Evolutionary conservation across 768 basidiomycete species (phyloP), one percentile per base, ranked within the genome.

Genomic region (Calocera viscosa): DNA sequence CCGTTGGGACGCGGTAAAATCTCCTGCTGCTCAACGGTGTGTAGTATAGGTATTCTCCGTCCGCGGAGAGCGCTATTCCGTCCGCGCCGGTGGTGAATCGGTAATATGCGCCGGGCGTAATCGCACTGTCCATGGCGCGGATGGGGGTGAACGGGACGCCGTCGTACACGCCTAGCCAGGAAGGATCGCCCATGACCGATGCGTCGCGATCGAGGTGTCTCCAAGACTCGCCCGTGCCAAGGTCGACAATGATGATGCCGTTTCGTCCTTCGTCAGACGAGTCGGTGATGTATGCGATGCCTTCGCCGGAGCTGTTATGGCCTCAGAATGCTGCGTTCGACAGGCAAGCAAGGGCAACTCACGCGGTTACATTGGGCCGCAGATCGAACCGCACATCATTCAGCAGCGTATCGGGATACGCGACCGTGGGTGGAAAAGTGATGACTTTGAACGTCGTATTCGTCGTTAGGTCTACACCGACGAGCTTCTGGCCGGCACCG

Each of bases 381-480:
- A 72, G 68, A 35, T 72, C 72, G 64, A 72, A 66, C 26, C 72
- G 38, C 7, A 72, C 69, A 39, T 72, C 72, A 47, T 72, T 72
- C 16, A 72, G 39, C 2, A 68, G 69, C 33, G 71, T 70, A 60
- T 72, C 72, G n/a, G 72, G 66, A 24, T 66, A 68, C 2, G 69
- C 72, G 1, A 71, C 69, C 8, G 32, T 65, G 7, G 63, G 41
- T 12, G 72, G 72, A 65, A 72, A 71, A 19, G 68, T 70, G 63
- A 70, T 69, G 3, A 64, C 70, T 22, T 66, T 49, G 38, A 69
- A 63, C 2, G 30, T 63, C 41, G 66, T 43, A 24, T 68, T 70
- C 41, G 34, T 40, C 63, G 70, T 72, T 26, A 64, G 65, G 38
- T 70, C 65, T 28, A 70, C 70, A 1, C 71, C 72, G 7, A 73